A percentile compares a stretch with the other conserved stretches of the same genome.
Conservation (phyloP, 768 basidiomycete genomes). For the Brasilioporus rufonigricans region DNA sequence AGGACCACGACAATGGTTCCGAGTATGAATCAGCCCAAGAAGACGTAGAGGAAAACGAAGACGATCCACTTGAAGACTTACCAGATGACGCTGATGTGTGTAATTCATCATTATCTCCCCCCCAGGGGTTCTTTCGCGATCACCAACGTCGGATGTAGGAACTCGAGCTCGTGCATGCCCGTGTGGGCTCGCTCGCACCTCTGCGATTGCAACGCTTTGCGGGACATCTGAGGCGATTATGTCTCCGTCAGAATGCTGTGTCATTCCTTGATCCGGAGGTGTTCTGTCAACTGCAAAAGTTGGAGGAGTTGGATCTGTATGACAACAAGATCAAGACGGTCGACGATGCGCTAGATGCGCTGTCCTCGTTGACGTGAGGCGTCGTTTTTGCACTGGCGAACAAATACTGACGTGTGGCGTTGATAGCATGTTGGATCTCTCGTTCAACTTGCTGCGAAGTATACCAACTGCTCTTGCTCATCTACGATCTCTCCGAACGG, state of each 20-base stretch:
- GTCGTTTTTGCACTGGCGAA: not conserved
- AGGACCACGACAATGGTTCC: conserved; percentile 27
- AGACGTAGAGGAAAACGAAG: conserved; percentile 47
- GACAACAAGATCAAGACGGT: conserved; percentile 89
- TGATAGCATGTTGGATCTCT: conserved; percentile 79
- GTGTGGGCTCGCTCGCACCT: conserved; percentile 63
- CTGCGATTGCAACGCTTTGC: conserved; percentile 78
- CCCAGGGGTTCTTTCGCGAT: not conserved
- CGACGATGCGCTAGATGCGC: conserved; percentile 60
- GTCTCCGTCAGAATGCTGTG: conserved; percentile 85
- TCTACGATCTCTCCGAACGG: conserved; percentile 62
- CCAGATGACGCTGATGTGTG: conserved; percentile 84
- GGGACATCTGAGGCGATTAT: conserved; percentile 63
- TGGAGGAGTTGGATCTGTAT: conserved; percentile 93
- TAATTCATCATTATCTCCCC: not conserved
- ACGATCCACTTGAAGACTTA: conserved; percentile 71
- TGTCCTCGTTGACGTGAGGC: conserved; percentile 55
- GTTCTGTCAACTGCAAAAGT: conserved; percentile 58
- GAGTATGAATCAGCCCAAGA: conserved; percentile 42
- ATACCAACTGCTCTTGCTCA: conserved; percentile 62
- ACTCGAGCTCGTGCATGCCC: conserved; percentile 79
- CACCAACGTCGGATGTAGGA: conserved; percentile 48
- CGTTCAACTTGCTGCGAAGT: conserved; percentile 84
- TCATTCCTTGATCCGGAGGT: conserved; percentile 67
- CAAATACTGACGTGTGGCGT: not conserved